Base-by-base conservation (phyloP, 805 yeast species). In the Starmerella khaoyaiensis region DNA sequence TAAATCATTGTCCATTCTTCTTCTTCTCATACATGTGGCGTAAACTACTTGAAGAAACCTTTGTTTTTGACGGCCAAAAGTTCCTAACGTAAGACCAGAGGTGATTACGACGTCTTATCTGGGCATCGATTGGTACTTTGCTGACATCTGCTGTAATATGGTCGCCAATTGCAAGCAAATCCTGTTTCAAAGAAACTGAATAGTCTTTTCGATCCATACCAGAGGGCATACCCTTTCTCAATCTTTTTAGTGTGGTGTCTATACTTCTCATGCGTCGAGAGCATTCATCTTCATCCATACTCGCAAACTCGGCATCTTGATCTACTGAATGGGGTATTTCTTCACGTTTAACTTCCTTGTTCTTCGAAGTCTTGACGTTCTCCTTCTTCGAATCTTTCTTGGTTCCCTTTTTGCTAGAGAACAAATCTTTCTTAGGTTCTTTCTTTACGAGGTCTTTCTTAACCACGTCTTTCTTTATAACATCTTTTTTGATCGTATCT, bases 21-120 rank as follows among this genome's bases (percentile, higher is more conserved):
- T 49, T 53, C 44, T 59, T 59, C 33, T 53, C 44, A 57, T 81
- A 84, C 94, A 84, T 83, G 21, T 71, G 75, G 52, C 68, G 67
- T 44, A 83, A 71, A 60, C 78, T 78, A 26, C 64, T 58, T 42
- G 87, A 76, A 11, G 63, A 52, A 28, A 79, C 94, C 36, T 46
- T 40, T 26, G 31, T 22, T 44, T 71, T 69, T 3, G 74, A 79
- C 2, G 95, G 95, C 95, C 95, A 83, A 61, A 74, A 83, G 37
- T 71, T 68, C 16, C 84, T 68, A 4, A 90, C 82, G 55, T 77
- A 82, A 21, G 79, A 71, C 94, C 95, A 83, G 41, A 83, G 59
- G 50, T 82, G 90, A 53, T 70, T 76, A 40, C 64, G 62, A 40
- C 61, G 49, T 51, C 64, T 68, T 5, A 58, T 64, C 6, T 21